phyloP scores from a whole-genome alignment of 768 basidiomycete genomes.

The Lyophyllum semitale region DNA sequence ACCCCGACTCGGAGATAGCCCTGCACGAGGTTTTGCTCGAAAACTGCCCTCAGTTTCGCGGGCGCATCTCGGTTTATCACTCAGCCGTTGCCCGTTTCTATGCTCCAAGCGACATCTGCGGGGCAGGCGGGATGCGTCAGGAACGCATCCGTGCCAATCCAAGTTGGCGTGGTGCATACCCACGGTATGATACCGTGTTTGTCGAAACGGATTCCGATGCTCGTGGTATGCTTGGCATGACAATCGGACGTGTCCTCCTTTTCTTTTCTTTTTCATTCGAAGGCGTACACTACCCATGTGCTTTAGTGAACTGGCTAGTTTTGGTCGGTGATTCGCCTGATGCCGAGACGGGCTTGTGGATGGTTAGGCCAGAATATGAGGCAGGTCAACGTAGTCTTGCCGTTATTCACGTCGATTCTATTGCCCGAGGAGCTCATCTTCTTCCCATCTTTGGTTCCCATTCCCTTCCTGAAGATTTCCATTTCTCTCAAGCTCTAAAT shows the following conservation, averaged over 20 bases:
- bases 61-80: conserved; percentile 13
- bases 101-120: conserved; percentile 27
- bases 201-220: conserved; percentile 20
- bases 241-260: conserved; percentile 24
- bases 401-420: conserved; percentile 21
- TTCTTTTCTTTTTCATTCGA: conserved; percentile 30
- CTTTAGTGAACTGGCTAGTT: conserved; percentile 7
- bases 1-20: conserved; percentile 1
- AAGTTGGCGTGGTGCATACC: conserved; percentile 17
- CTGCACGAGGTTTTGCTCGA: conserved; percentile 5
- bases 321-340: conserved; percentile 1
- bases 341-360: conserved; percentile 23
- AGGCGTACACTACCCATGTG: conserved; percentile 2
- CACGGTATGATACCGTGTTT: conserved; percentile 28
- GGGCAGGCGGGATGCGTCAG: conserved; percentile 26
- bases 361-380: neutral
- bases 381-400: neutral
- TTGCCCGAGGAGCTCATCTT: conserved; percentile 26
- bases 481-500: conserved; percentile 22
- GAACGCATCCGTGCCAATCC: conserved; percentile 29
- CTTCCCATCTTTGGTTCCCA: conserved; percentile 23
- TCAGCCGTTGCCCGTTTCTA: conserved; percentile 23
- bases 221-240: conserved; percentile 28
- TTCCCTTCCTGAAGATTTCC: conserved; percentile 11
- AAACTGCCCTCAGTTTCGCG: conserved; percentile 14